Base-by-base conservation (phyloP, 257 asterid genomes). In the Thymus quinquecostatus region DNA sequence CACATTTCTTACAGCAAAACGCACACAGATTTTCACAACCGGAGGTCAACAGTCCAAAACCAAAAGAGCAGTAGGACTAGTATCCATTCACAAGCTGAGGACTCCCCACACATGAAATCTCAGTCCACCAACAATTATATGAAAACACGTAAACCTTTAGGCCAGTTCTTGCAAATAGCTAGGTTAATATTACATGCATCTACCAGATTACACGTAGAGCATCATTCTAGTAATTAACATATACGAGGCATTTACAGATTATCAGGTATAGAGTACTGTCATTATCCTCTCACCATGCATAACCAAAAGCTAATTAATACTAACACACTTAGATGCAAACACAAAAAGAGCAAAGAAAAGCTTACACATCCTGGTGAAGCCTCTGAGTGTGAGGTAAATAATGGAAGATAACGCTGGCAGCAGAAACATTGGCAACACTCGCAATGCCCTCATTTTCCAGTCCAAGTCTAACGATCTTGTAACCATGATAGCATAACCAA, bases 371-470 rank as follows among this genome's bases (percentile, higher is more conserved):
- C 80, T 88, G 13, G 79, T 85, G 83, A 87, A 77, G 80, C 92
- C 83, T 79, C 83, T 68, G 57, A 88, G 73, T 3, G 79, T 72
- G 9, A 90, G 84, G 67, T 82, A 83, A 10, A 77, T 78, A 72
- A 87, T 28, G 77, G 75, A 81, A 65, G 88, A 82, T 67, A 86
- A 65, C 8, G 75, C 80, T 61, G 97, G 98, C 45, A 90, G 78
- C 70, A 90, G 78, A 80, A 92, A 90, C 91, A 88, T 87, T 3
- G 98, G 98, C 76, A 88, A 80, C 57, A 92, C 88, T 7, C 86
- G 89, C 80, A 83, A 55, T 51, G 97, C 95, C 78, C 96, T 90
- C 84, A 87, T 78, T 83, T 85, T 86, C 97, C 92, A 92, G 77
- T 87, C 75, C 85, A 90, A 77, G 73, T 82, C 80, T 50, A 81